Percentiles rank a stretch among this genome's conserved stretches.
Conservation (phyloP, 495 filamentous ascomycete species). For the Hypoxylon trugodes region DNA sequence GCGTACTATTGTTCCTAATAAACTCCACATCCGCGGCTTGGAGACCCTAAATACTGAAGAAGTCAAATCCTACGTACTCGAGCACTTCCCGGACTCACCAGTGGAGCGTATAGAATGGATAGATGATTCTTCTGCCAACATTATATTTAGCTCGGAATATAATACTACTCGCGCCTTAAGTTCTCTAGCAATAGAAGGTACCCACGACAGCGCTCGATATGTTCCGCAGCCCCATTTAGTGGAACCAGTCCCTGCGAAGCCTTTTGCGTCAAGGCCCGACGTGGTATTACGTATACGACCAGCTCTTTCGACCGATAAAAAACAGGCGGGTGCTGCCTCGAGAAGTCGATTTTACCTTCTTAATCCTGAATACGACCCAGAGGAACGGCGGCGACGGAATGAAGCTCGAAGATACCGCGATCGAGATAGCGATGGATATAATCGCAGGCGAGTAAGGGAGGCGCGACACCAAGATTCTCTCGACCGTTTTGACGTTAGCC, state of each 20-base stretch:
- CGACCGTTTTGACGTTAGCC: slow-evolving; percentile 70
- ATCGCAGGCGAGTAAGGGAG: slow-evolving; percentile 56
- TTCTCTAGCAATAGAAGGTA: slow-evolving; percentile 61
- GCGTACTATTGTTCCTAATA: slow-evolving; percentile 58
- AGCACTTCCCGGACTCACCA: slow-evolving; percentile 65
- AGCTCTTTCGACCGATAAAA: slow-evolving; percentile 78
- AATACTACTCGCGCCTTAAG: slow-evolving; percentile 76
- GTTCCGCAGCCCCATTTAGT: slow-evolving; percentile 55
- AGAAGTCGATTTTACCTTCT: slow-evolving; percentile 90
- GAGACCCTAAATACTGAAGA: slow-evolving; percentile 81
- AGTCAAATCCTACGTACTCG: slow-evolving; percentile 72
- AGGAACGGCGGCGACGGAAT: slow-evolving; percentile 67
- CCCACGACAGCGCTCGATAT: too few relatives aligned
- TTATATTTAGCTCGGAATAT: slow-evolving; percentile 74
- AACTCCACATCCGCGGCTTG: slow-evolving; percentile 84
- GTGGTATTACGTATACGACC: slow-evolving; percentile 74
- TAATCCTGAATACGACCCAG: slow-evolving; percentile 86
- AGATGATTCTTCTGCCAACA: slow-evolving; percentile 88
- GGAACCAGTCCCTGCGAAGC: slow-evolving; percentile 68
- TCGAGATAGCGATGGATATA: slow-evolving; percentile 66
- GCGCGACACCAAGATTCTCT: slow-evolving; percentile 56
- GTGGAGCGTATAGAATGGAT: slow-evolving; percentile 87
- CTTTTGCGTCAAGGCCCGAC: slow-evolving; percentile 70
- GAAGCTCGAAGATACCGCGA: slow-evolving; percentile 64
- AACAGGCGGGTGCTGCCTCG: slow-evolving; percentile 76